Evolutionary conservation across 164 flowering plant species (phyloP).

Genomic region (Brasenia schreberi): DNA sequence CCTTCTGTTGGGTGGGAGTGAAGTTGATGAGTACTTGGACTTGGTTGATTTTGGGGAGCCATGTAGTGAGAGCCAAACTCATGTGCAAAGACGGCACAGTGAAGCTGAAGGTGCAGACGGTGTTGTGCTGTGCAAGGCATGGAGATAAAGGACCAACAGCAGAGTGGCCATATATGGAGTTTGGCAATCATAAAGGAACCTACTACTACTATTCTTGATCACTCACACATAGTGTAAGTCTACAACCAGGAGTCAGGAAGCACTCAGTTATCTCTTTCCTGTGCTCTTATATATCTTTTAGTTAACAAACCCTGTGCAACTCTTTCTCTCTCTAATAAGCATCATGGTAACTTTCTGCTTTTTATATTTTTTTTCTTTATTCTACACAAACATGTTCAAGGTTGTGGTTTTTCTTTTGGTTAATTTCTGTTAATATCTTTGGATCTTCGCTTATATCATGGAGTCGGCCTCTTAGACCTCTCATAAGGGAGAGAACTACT

Average conservation of each 20-base stretch:
- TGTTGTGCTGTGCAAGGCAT: neutral
- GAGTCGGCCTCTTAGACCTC: too few species aligned
- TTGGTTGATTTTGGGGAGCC: slow-evolving; percentile 1
- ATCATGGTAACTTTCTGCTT: too few species aligned
- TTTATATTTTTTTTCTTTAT: too few species aligned
- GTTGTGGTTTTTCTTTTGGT: too few species aligned
- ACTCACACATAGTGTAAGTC: slow-evolving; percentile 61
- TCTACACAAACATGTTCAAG: too few species aligned
- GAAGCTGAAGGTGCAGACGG: neutral
- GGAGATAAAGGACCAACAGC: slow-evolving; percentile 1
- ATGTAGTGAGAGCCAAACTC: neutral
- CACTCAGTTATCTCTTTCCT: neutral
- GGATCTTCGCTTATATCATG: too few species aligned
- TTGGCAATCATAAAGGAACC: neutral
- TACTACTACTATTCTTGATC: slow-evolving; percentile 7
- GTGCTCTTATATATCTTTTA: too few species aligned
- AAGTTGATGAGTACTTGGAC: neutral
- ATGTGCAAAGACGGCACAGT: neutral
- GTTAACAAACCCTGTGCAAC: too few species aligned
- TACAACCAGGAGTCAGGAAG: neutral
- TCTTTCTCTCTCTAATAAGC: too few species aligned
- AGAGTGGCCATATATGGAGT: neutral
- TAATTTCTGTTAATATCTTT: too few species aligned
- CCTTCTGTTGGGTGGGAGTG: neutral
- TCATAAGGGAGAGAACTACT: too few species aligned